Evolutionary conservation across 2,329 filamentous ascomycete genomes (phyloP).

Genomic region (Nakataea oryzae): DNA sequence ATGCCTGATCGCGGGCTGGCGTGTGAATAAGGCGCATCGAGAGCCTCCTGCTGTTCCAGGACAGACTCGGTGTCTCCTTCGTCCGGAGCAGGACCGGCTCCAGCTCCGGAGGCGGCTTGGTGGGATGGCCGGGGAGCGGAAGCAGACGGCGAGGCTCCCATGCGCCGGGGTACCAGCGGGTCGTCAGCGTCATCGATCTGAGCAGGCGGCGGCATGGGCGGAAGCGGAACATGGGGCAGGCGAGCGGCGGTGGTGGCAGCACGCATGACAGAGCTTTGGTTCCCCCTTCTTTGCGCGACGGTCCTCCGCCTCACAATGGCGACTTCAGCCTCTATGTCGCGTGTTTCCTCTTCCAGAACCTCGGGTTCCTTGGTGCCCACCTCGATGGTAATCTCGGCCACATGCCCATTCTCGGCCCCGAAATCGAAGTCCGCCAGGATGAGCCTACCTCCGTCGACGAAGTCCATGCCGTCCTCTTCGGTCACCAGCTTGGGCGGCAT

Average conservation of each 20-base stretch:
- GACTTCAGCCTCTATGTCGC: slow-evolving; percentile 67
- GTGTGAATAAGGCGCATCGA: slow-evolving; percentile 65
- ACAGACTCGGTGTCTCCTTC: slow-evolving; percentile 35
- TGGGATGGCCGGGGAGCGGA: not conserved
- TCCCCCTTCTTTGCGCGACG: slow-evolving; percentile 49
- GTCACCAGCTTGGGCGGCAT: slow-evolving; percentile 44
- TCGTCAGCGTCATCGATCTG: slow-evolving; percentile 34
- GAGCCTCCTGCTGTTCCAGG: slow-evolving; percentile 46
- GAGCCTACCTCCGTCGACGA: slow-evolving; percentile 69
- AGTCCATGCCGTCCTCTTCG: slow-evolving; percentile 63
- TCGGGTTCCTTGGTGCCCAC: slow-evolving; percentile 63
- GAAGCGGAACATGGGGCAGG: slow-evolving; percentile 12
- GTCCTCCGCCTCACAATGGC: slow-evolving; percentile 69
- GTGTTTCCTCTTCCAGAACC: slow-evolving; percentile 59
- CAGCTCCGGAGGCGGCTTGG: slow-evolving; percentile 9
- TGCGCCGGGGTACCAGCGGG: slow-evolving; percentile 39
- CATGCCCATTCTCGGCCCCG: slow-evolving; percentile 40
- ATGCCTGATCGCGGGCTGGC: slow-evolving; percentile 59
- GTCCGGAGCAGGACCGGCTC: slow-evolving; percentile 16
- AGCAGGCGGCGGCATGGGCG: not conserved
- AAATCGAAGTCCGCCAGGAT: slow-evolving; percentile 67
- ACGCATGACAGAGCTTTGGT: slow-evolving; percentile 35
- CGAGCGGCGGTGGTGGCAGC: slow-evolving; percentile 32
- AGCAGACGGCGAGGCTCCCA: slow-evolving; percentile 22
- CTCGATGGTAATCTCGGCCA: slow-evolving; percentile 56